Evolutionary conservation across 768 basidiomycete species (phyloP), one percentile per base, ranked within the genome.

Genomic region (Hygrocybe punicea): DNA sequence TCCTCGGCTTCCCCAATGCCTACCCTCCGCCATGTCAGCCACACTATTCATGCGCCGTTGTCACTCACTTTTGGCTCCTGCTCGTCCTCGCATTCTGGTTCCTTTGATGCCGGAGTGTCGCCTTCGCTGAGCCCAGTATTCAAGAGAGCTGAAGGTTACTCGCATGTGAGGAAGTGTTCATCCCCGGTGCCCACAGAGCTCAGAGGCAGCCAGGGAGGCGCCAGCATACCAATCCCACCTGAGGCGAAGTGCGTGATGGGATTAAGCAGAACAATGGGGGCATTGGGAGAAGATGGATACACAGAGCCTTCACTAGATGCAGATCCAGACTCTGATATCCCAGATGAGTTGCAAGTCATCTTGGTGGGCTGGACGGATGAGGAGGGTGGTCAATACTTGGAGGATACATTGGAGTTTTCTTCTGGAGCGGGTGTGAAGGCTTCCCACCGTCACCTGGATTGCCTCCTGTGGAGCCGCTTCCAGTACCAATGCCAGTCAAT

Each of bases 271-370:
- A 89, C 87, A 0, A 79, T 90, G 73, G 87, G 87, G 9, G 81
- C 81, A 1, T 83, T 81, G 0, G 79, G 79, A 21, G 72, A 64
- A 5, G 45, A 47, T 23, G 45, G 17, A 24, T 79, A 78, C 49
- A 69, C 68, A 1, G 78, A 76, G 53, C 72, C 73, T 14, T 78
- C 77, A n/a, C 61, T 79, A 7, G 80, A 86, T 36, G 76, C 72
- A 2, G 81, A 89, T 63, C 86, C 81, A 0, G 85, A 90, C 66
- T 87, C 85, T 2, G 89, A 93, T 62, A 87, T 91, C n/a, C 89
- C 91, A 1, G 82, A 87, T 40, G 91, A 92, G 68, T 67, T 92
- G 55, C 83, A 84, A 60, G 75, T 76, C 21, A 83, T 92, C 47
- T 68, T 92, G 23, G 76, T 73, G 5, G 65, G 65, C 19, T 67